Percentiles rank a stretch among this genome's conserved stretches.
Evolutionary conservation across 306 rosid genomes (phyloP).

Genomic region (Dryas alaskensis): DNA sequence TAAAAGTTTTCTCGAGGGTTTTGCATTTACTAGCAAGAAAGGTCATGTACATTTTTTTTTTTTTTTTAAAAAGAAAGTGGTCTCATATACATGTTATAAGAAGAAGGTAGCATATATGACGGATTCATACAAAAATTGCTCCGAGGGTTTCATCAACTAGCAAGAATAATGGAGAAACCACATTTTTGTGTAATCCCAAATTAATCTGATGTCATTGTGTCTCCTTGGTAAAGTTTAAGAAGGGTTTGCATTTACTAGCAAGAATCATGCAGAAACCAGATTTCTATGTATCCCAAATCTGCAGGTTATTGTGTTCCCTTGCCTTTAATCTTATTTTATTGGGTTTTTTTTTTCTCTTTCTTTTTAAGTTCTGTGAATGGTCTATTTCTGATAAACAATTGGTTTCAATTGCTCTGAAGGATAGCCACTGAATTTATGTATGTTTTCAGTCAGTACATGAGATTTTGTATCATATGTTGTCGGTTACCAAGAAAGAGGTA

Average conservation of each 20-base stretch:
- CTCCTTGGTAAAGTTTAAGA: background rate
- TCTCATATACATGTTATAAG: no score
- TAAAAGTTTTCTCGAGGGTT: no score
- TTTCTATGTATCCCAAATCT: conserved; percentile 3
- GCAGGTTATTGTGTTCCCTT: conserved; percentile 1
- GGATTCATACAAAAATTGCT: no score
- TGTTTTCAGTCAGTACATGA: background rate
- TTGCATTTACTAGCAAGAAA: no score
- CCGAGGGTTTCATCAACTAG: no score
- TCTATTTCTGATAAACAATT: background rate
- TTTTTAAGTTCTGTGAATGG: background rate
- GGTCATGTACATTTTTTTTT: no score
- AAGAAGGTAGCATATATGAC: no score
- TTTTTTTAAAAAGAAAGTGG: no score
- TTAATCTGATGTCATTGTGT: no score
- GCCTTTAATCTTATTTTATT: background rate
- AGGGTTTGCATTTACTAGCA: background rate
- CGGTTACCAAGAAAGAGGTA: background rate
- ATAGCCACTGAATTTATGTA: background rate
- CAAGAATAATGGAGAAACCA: no score
- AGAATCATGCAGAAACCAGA: background rate
- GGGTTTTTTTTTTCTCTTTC: background rate
- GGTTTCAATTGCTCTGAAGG: conserved; percentile 1
- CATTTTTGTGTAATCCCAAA: no score
- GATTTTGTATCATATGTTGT: conserved; percentile 1